Evolutionary conservation across 345 rosid genomes (phyloP), one percentile per base, ranked within the genome.

Genomic region (Moringa oleifera): DNA sequence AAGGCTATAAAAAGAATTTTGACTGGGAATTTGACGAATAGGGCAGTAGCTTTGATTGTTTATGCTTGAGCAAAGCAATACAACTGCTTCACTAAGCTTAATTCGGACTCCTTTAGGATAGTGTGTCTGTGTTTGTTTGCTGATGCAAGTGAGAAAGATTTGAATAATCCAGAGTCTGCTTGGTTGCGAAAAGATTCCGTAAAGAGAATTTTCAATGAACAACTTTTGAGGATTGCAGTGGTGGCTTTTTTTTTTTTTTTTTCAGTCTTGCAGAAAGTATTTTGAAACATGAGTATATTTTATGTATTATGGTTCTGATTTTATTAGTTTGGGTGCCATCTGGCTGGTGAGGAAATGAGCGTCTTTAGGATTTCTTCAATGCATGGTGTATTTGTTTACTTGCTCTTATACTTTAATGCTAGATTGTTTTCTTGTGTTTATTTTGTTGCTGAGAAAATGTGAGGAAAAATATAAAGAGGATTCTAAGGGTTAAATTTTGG

Each of bases 391-490:
- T 41, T 41, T 41, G 47, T 16, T 41, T 41, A 41, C 12, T 51
- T 50, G 50, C 62, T 45, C 37, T 59, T 0, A 1, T 11, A 18
- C 25, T 62, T 58, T 21, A 47, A 62, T 66, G 50, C 11, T 57
- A 36, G 49, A 46, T 37, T 7, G 28, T 71, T 62, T 57, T 58
- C 37, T 64, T 56, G 59, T 45, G 59, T 55, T 46, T 61, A 18
- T 22, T 55, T 52, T 56, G 52, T 59, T 61, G 20, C 8, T 36
- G 55, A 21, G 23, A 62, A 28, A 10, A 18, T 54, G 18, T 41
- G 21, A 41, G 25, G 47, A 33, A 11, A 41, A 41, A 16, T 41
- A 41, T 41, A 7, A 41, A 41, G 47, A 41, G 17, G 1, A 41
- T 41, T 41, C 47, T 7, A n/a, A 37, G 12, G 50, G 61, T 36